phyloP scores from a whole-genome alignment of 2,329 filamentous ascomycete species.

The Paecilomyces sp. region DNA sequence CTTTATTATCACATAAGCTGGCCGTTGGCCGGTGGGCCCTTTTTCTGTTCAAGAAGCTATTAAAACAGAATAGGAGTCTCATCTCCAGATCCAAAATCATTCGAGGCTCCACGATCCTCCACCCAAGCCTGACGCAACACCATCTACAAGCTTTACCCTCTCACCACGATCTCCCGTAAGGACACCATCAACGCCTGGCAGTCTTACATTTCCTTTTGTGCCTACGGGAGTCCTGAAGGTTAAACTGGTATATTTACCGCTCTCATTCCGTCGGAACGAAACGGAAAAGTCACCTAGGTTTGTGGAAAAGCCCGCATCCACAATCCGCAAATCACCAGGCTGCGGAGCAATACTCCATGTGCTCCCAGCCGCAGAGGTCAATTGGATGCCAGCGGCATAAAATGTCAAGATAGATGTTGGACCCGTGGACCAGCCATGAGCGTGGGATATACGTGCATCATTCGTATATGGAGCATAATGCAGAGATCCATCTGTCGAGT shows the following conservation, averaged over 20 bases:
- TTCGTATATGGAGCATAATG: slow-evolving; percentile 41
- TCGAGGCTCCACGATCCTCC: background rate
- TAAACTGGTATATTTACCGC: background rate
- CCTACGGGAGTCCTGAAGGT: background rate
- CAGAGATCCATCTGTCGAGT: slow-evolving; percentile 37
- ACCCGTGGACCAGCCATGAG: slow-evolving; percentile 47
- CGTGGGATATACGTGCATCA: slow-evolving; percentile 42
- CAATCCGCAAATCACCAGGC: slow-evolving; percentile 26
- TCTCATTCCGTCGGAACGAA: background rate
- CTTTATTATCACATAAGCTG: background rate
- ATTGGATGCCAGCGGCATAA: slow-evolving; percentile 35
- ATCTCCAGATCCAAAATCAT: background rate
- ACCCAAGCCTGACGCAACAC: background rate
- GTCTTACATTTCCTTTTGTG: background rate
- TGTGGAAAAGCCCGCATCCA: slow-evolving; percentile 32
- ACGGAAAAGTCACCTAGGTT: slow-evolving; percentile 27
- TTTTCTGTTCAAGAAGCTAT: background rate
- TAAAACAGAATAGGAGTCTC: background rate
- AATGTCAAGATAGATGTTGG: slow-evolving; percentile 39
- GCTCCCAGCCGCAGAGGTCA: slow-evolving; percentile 27
- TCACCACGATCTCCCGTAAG: background rate
- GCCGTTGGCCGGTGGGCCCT: background rate
- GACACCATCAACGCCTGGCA: background rate
- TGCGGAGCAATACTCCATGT: slow-evolving; percentile 31
- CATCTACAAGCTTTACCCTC: background rate